Conservation (phyloP, 257 asterid genomes). For the Dorcoceras hygrometricum region DNA sequence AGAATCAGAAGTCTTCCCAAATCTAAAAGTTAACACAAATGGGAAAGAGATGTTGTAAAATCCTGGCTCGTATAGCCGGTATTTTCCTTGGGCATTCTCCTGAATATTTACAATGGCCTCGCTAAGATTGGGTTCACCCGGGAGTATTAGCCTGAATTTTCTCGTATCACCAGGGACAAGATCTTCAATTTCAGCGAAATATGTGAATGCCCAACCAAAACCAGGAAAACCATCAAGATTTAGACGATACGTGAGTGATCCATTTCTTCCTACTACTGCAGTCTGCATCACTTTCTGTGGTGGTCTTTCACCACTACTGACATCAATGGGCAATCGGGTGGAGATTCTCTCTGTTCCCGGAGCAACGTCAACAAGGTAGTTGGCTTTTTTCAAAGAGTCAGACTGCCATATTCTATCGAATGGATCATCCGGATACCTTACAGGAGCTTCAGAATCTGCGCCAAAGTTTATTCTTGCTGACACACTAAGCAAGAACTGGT, state of each 20-base stretch:
- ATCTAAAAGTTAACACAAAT: constrained; percentile 72
- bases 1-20: constrained; percentile 77
- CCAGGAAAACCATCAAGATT: constrained; percentile 93
- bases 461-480: constrained; percentile 97
- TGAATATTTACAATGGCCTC: constrained; percentile 75
- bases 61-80: constrained; percentile 91
- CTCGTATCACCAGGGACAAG: constrained; percentile 55
- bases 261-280: constrained; percentile 96
- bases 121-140: constrained; percentile 69
- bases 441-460: constrained; percentile 64
- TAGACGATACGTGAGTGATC: constrained; percentile 76
- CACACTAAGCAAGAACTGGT: constrained; percentile 69
- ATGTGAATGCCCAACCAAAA: constrained; percentile 88
- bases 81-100: constrained; percentile 89
- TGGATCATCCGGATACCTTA: constrained; percentile 97
- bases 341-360: constrained; percentile 88
- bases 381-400: constrained; percentile 75
- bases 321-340: constrained; percentile 65
- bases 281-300: constrained; percentile 98
- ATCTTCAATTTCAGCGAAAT: constrained; percentile 90
- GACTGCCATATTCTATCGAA: constrained; percentile 93
- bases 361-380: constrained; percentile 93
- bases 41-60: constrained; percentile 77
- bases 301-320: constrained; percentile 58
- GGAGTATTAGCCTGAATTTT: constrained; percentile 74